These are phyloP conservation scores for Rhodotorula kratochvilovae DNA, from an alignment of 768 basidiomycete species.

Conservation along the genomic window DNA sequence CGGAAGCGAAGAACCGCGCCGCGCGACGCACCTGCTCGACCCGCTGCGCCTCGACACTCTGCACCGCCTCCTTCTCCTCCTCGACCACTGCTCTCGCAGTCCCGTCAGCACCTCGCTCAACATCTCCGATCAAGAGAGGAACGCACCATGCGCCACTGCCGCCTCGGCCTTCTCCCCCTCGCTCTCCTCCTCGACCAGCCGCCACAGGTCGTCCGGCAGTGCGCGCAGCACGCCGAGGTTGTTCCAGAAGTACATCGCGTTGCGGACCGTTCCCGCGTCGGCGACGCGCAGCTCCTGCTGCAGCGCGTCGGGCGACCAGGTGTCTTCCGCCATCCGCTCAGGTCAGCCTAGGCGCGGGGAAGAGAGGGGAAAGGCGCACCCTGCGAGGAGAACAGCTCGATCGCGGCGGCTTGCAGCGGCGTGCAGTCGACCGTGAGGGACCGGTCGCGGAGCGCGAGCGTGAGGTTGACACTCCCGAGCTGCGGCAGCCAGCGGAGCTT, in stretches of 20 bases:
- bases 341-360: not conserved
- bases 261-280: conserved; percentile 62
- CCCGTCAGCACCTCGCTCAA: not conserved
- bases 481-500: conserved; percentile 81
- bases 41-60: conserved; percentile 34
- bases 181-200: conserved; percentile 57
- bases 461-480: conserved; percentile 74
- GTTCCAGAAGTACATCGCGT: conserved; percentile 76
- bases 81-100: conserved; percentile 17
- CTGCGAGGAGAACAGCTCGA: conserved; percentile 75
- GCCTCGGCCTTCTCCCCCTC: not conserved
- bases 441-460: conserved; percentile 77
- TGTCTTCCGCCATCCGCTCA: conserved; percentile 10
- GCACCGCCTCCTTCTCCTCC: conserved; percentile 40
- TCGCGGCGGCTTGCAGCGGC: conserved; percentile 83
- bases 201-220: conserved; percentile 55
- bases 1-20: not conserved
- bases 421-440: conserved; percentile 68
- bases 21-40: conserved; percentile 15
- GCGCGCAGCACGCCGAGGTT: conserved; percentile 66
- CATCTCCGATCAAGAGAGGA: too few relatives aligned
- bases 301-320: conserved; percentile 69
- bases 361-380: conserved; percentile 48
- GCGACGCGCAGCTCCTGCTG: conserved; percentile 61
- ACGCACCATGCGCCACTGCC: not conserved